Evolutionary conservation across 345 rosid genomes (phyloP).

Genomic region (Syzygium grande): DNA sequence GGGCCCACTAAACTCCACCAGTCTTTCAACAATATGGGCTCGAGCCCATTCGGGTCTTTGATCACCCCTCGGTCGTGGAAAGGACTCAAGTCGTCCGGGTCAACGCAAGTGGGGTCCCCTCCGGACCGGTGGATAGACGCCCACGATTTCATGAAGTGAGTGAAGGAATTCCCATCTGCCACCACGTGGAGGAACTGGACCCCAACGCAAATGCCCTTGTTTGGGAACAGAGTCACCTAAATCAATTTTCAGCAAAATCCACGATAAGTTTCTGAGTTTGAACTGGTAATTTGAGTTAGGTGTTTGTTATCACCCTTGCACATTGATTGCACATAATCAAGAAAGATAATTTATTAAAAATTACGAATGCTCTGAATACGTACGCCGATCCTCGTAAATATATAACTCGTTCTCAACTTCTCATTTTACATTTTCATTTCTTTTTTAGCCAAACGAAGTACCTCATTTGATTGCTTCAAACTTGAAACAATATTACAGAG

Average conservation of each 20-base stretch:
- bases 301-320: neutral
- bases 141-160: slow-evolving; percentile 39
- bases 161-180: slow-evolving; percentile 30
- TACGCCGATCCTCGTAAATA: too few relatives aligned
- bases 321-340: too few relatives aligned
- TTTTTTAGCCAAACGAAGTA: too few relatives aligned
- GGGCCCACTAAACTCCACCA: slow-evolving; percentile 1
- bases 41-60: slow-evolving; percentile 10
- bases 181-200: slow-evolving; percentile 13
- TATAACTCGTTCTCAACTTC: neutral
- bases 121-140: neutral
- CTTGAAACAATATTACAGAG: too few relatives aligned
- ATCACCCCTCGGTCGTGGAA: slow-evolving; percentile 5
- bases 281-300: neutral
- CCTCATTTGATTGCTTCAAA: too few relatives aligned
- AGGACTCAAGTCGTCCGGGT: neutral
- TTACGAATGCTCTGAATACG: too few relatives aligned
- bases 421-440: too few relatives aligned
- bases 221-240: slow-evolving; percentile 26
- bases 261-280: too few relatives aligned
- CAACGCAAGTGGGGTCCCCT: neutral
- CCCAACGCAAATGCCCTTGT: slow-evolving; percentile 24
- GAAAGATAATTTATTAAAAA: too few relatives aligned
- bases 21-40: neutral
- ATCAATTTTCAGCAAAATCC: too few relatives aligned